Base-by-base conservation (phyloP, 768 basidiomycete genomes). In the Collybiopsis luxurians region DNA sequence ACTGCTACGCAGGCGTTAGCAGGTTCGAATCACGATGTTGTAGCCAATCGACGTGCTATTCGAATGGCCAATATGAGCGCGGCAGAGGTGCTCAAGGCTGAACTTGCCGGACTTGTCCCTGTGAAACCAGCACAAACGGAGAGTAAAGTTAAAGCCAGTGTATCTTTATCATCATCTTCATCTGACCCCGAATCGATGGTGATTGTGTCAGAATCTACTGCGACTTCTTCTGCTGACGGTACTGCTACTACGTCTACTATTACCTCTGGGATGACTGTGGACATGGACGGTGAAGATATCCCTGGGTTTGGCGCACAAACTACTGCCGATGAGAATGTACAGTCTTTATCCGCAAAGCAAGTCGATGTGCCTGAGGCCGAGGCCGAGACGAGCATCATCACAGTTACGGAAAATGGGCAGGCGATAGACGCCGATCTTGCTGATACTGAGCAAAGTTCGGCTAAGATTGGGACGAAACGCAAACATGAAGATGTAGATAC, bases 51-150 rank as follows among this genome's bases (percentile, higher is more conserved):
- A 40, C 83, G 85, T 60, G 92, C 90, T 24, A 92, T 97, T 61
- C 85, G 95, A 59, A 87, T 96, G 83, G 96, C 96, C 27, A 98
- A 98, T 68, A 84, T 98, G 85, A 92, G 86, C 75, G 96, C 96
- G 44, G 95, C 95, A 55, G 92, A 98, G 69, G 83, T 88, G 69
- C 79, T 98, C 64, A 95, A 92, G 73, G 94, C 92, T 51, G 92
- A 98, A 71, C 71, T 98, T 61, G 82, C 86, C 61, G 67, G 12
- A 24, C 68, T 78, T 59, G 68, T 77, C 56, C 77, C 76, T 59
- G 78, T 80, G 27, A 61, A 61, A 50, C 53, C 38, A 27, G 34
- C 40, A 10, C 15, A 42, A 21, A 42, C 47, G 17, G 47, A 40
- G 12, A 55, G 52, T 40, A 36, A 47, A 24, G 39, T 43, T 46